Base-by-base conservation (phyloP, 139 green algal species). In the Pleodorina starrii region DNA sequence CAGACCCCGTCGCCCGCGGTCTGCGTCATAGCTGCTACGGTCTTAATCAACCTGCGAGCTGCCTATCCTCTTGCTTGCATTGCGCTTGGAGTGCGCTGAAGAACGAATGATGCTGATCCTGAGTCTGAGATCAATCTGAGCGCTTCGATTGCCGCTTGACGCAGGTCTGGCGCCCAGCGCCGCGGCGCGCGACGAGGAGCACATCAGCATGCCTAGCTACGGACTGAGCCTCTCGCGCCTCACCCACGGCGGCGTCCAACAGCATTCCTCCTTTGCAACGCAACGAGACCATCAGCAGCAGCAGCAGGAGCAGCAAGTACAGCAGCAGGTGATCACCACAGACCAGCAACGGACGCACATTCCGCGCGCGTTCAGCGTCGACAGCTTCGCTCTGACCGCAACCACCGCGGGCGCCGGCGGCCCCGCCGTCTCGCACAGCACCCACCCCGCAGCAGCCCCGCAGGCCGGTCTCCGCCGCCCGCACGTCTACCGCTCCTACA, bases 161-260 rank as follows among this genome's bases (percentile, higher is more conserved):
- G 36, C 21, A 51, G 78, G 51, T 51, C 40, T 80, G 17, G 72
- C 72, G 27, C 10, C 72, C 23, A 40, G 35, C 32, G 38, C 40
- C 3, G 43, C 43, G 19, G 42, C 40, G 1, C 29, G 16, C 7
- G 81, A 77, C 29, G 81, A 87, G 43, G 60, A 87, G 60, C 60
- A 77, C 60, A 78, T 77, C 7, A 78, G 60, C 76, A 77, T 87
- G 81, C 81, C 81, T 27, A 60, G 36, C 42, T 63, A 32, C 25
- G 81, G 81, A 1, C 32, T 87, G 17, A 87, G 81, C 60, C 63
- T 87, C 29, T 36, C 60, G 5, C 42, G 81, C 21, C 81, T 87
- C 7, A 59, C 40, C 36, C 7, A 51, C 7, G 21, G 36, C 54
- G 10, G 27, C 32, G 44, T 11, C 14, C 7, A 43, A 2, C 2